Evolutionary conservation across 108 stramenopile genomes (phyloP).

Genomic region (Schizochytrium sp.): DNA sequence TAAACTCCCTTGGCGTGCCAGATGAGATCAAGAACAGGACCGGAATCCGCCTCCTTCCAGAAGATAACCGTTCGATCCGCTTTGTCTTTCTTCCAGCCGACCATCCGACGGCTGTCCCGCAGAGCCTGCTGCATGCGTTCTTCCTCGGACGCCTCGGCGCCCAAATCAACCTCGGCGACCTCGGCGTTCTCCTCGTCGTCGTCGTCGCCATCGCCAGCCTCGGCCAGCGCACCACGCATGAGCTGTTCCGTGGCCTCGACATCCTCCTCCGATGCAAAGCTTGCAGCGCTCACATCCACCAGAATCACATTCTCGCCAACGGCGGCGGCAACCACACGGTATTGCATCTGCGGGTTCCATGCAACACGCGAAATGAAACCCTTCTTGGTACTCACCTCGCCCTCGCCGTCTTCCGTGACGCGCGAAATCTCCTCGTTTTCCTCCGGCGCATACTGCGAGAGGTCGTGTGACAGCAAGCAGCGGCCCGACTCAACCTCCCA

Average conservation of each 20-base stretch:
- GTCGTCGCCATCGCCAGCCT: constrained; percentile 45
- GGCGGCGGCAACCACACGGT: constrained; percentile 42
- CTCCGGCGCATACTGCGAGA: constrained; percentile 55
- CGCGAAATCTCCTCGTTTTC: constrained; percentile 43
- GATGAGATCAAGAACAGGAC: constrained; percentile 55
- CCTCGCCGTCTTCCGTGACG: constrained; percentile 7
- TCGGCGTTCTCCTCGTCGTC: constrained; percentile 21
- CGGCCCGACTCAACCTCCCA: constrained; percentile 90
- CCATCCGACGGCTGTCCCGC: neutral
- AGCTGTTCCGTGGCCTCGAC: constrained; percentile 72
- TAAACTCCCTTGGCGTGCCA: constrained; percentile 98
- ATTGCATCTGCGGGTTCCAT: neutral
- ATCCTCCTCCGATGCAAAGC: constrained; percentile 69
- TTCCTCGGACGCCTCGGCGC: neutral
- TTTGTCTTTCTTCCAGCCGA: neutral
- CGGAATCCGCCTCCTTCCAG: constrained; percentile 21
- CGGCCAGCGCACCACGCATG: constrained; percentile 46
- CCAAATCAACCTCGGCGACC: neutral
- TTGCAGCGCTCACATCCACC: constrained; percentile 54
- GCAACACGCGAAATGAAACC: neutral
- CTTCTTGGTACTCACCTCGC: constrained; percentile 17
- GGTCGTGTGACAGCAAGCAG: neutral
- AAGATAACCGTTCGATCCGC: neutral
- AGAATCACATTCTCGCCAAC: constrained; percentile 63
- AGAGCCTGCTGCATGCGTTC: neutral